Evolutionary conservation across 768 basidiomycete species (phyloP), one percentile per base, ranked within the genome.

Genomic region (Pulveroboletus ravenelii): DNA sequence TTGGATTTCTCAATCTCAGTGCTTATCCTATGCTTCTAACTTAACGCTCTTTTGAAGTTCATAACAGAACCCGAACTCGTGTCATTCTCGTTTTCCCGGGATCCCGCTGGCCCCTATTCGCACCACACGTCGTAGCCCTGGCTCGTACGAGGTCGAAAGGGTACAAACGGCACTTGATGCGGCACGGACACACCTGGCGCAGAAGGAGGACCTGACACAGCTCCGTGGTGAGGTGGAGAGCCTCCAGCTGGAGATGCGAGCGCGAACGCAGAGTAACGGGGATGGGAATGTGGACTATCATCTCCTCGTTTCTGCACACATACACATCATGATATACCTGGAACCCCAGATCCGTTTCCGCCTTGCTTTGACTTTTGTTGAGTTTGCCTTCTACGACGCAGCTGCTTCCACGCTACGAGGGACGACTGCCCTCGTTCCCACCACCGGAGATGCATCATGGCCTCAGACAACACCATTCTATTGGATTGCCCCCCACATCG

Each of bases 141-240:
- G 30, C 18, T 18, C 45, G 6, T 53, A 55, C 30, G 62, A 66
- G 5, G 47, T 66, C n/a, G 50, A 51, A n/a, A 53, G 39, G 34
- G 54, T 66, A 23, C 60, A 62, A 27, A 56, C 34, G 5, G 58
- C 47, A 8, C 51, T 68, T 6, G 57, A 57, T 23, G 53, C 47
- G 6, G 66, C 64, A 13, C 57, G 52, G 25, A 46, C 48, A 3
- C 58, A 53, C 27, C 47, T 68, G 10, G 43, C 50, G 5, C 47
- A 60, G 48, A 68, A 66, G 23, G 62, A 68, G 37, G 52, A 50
- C 17, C 46, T 69, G 8, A 47, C 23, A 14, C 48, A 53, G 12
- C 56, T 69, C n/a, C 64, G 51, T 10, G 23, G 29, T 2, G 60
- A 69, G 34, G 52, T 63, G 61, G 55, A 57, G 41, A 43, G 45